Base-by-base conservation (phyloP, 176 grass and related monocot species). In the Oryza longistaminata region DNA sequence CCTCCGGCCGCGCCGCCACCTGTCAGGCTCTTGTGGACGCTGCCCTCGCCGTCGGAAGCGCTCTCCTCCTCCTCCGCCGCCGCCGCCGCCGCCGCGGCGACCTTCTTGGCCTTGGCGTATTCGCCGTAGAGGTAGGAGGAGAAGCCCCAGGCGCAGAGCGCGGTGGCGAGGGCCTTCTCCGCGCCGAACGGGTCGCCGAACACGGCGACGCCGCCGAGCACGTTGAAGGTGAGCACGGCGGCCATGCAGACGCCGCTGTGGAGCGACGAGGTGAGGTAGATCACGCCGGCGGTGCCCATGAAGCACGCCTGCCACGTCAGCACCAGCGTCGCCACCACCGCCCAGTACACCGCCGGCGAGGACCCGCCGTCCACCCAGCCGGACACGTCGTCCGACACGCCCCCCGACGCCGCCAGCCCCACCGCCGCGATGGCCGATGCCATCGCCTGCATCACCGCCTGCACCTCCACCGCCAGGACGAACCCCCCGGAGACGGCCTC, bases 231-330 rank as follows among this genome's bases (percentile, higher is more conserved):
- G 62, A 95, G 91, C 82, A 98, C 91, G 27, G 93, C 93, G 6
- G 89, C 71, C 95, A 98, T 95, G 91, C 95, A 98, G 16, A 98
- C 80, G 44, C 93, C 93, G 78, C 95, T 91, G 79, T 98, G 89
- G 50, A 98, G 44, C 19, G 95, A 95, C 64, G 95, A 98, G 4
- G 82, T 91, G 13, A 98, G 78, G 78, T 91, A 98, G 43, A 98
- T 89, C 37, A 98, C 77, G 16, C 95, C 93, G 0, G 93, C 93
- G 11, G 93, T 98, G 75, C 93, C 93, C 96, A 98, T 98, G 86
- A 98, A 98, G 65, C 93, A 94, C 19, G 94, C 78, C 88, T 98
- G 96, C 96, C 96, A 98, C 31, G 88, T 90, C 26, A 94, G 50
- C 5, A 92, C 88, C n/a, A 84, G 84, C 5, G 87, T 74, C 9